Base-by-base conservation (phyloP, 208 protist genomes). In the Leptomonas seymouri region DNA sequence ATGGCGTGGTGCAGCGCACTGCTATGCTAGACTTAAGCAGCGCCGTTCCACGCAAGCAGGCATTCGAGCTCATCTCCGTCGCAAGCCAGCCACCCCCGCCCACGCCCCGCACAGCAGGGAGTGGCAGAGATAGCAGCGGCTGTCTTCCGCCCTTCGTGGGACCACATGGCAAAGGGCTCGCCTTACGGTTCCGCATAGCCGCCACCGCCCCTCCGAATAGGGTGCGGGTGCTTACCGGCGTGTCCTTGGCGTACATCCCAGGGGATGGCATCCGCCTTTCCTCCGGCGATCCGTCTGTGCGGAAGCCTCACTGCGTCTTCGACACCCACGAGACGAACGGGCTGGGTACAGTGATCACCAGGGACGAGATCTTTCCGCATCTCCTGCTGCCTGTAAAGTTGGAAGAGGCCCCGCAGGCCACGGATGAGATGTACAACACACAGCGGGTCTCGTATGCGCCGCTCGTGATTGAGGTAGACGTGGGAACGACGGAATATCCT, bases 1-100 rank as follows among this genome's bases (percentile, higher is more conserved):
- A 78, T 18, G 67, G 78, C 15, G 30, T 51, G 15, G 64, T 91
- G 0, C 74, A 89, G 39, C 84, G 64, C 36, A 82, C 87, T 0
- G 78, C 89, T 28, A 85, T 71, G 20, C 62, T 90, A 5, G 70
- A 84, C 21, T 56, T 90, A 7, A 67, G 42, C 44, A 60, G 67
- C 34, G 74, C 74, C 11, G 68, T 80, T 0, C 67, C 67, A 46
- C 57, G 54, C 5, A 57, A 56, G 20, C 74, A 80, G 31, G 42
- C 30, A 28, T 70, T 80, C 6, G 66, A 80, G 18, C 39, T 80
- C 16, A 30, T 74, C 23, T 18, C 41, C 30, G 3, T 36, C 30
- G 48, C 50, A 27, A 3, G 21, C 11, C 49, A 36, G 39, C 41
- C 58, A 9, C 39, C 49, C 12, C 23, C 9, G 5, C 12, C 49